phyloP scores from a whole-genome alignment of 495 filamentous ascomycete genomes.

The Ramalina intermedia region DNA sequence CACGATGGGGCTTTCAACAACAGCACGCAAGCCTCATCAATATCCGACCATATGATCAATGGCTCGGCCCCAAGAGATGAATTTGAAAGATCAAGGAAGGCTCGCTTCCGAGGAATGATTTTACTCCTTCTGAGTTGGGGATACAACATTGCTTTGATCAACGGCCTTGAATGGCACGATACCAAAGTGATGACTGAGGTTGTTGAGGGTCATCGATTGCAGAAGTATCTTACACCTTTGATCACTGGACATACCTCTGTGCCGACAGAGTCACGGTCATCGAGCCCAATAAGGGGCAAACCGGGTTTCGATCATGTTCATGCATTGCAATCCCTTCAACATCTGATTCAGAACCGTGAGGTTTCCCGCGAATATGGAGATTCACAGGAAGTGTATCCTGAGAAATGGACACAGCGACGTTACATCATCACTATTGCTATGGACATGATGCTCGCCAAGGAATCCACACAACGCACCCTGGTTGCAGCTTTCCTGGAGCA shows the following conservation, averaged over 20 bases:
- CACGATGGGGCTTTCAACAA: slow-evolving; percentile 37
- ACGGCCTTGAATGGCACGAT: slow-evolving; percentile 42
- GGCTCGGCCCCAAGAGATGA: slow-evolving; percentile 9
- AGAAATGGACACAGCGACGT: background rate
- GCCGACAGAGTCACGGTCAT: too few species aligned
- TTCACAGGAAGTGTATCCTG: background rate
- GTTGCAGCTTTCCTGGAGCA: slow-evolving; percentile 7
- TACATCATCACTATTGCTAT: slow-evolving; percentile 1
- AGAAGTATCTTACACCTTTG: background rate
- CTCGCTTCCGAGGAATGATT: slow-evolving; percentile 32
- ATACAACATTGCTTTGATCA: slow-evolving; percentile 45
- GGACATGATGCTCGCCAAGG: background rate
- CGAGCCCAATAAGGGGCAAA: background rate
- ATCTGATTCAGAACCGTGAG: too few species aligned
- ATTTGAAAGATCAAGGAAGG: slow-evolving; percentile 13
- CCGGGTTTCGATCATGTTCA: too few species aligned
- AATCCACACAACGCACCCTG: background rate
- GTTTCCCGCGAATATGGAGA: background rate
- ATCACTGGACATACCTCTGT: background rate
- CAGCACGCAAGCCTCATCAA: background rate
- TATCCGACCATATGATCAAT: background rate
- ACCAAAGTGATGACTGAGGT: slow-evolving; percentile 46
- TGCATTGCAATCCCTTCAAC: too few species aligned
- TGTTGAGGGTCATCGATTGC: slow-evolving; percentile 21
- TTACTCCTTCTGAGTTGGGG: slow-evolving; percentile 28